phyloP scores from a whole-genome alignment of 2,329 filamentous ascomycete species.

The Coniochaeta prunicola region DNA sequence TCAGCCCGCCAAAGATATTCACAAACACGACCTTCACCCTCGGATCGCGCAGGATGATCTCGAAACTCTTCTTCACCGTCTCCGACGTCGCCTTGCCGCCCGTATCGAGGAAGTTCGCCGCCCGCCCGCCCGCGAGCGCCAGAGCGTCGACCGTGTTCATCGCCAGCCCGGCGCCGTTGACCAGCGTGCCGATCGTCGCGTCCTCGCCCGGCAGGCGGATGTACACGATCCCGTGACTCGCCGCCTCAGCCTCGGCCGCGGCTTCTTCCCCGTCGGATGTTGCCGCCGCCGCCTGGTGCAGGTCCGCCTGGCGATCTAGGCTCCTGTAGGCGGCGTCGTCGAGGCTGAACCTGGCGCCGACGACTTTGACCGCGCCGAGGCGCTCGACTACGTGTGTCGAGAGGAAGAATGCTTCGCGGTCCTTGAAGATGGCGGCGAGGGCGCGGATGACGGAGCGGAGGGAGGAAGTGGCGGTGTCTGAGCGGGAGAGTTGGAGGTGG shows the following conservation, averaged over 20 bases:
- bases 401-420: slow-evolving; percentile 38
- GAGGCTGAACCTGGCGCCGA: slow-evolving; percentile 36
- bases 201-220: slow-evolving; percentile 50
- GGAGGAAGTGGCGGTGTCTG: slow-evolving; percentile 31
- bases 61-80: slow-evolving; percentile 72
- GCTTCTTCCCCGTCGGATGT: slow-evolving; percentile 21
- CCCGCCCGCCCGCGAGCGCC: slow-evolving; percentile 55
- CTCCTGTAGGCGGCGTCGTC: slow-evolving; percentile 35
- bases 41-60: slow-evolving; percentile 62
- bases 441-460: slow-evolving; percentile 41
- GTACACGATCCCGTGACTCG: slow-evolving; percentile 69
- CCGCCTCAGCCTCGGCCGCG: slow-evolving; percentile 31
- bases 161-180: slow-evolving; percentile 83
- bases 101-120: slow-evolving; percentile 83
- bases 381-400: slow-evolving; percentile 26
- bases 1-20: slow-evolving; percentile 53
- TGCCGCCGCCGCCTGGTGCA: slow-evolving; percentile 29
- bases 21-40: slow-evolving; percentile 61
- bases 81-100: slow-evolving; percentile 80
- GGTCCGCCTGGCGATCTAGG: slow-evolving; percentile 27
- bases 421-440: slow-evolving; percentile 43
- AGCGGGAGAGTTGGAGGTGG: slow-evolving; percentile 49
- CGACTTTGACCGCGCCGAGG: slow-evolving; percentile 12
- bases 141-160: slow-evolving; percentile 89
- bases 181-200: slow-evolving; percentile 66